Evolutionary conservation across 257 asterid genomes (phyloP).

Genomic region (Solanum virginianum): DNA sequence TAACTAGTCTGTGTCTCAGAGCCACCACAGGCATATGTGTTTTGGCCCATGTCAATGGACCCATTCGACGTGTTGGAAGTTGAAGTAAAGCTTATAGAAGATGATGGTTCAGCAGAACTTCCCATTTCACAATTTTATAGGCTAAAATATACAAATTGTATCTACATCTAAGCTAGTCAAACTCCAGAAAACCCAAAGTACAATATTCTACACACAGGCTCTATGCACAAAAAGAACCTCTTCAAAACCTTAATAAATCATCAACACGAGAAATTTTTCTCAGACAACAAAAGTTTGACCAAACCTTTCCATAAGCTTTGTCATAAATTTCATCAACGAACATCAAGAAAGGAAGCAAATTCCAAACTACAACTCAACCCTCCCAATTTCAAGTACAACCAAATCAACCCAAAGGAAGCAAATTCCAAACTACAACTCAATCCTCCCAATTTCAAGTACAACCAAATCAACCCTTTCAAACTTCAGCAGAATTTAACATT

Average conservation of each 20-base stretch:
- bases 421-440: not conserved
- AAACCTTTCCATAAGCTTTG: not conserved
- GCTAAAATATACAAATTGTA: not conserved
- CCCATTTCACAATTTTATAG: not conserved
- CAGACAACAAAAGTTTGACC: not conserved
- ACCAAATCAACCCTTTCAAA: not conserved
- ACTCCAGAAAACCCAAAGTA: not conserved
- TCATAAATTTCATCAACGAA: not conserved
- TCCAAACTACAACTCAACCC: not conserved
- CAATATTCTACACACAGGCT: not conserved
- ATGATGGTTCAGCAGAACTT: constrained; percentile 41
- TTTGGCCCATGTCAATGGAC: constrained; percentile 16
- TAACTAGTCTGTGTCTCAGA: constrained; percentile 5
- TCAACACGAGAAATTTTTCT: not conserved
- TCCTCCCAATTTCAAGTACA: not conserved
- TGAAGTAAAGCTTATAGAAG: constrained; percentile 51
- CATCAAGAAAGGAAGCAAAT: not conserved
- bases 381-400: not conserved
- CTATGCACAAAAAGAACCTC: not conserved
- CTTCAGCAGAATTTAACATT: not conserved
- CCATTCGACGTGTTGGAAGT: constrained; percentile 39
- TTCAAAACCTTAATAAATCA: not conserved
- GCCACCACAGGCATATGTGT: constrained; percentile 6
- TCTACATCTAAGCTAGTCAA: not conserved
- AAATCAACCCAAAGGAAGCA: not conserved